These are phyloP conservation scores for Yamadazyma tumulicola DNA, from an alignment of 805 yeast genomes.

Conservation along the genomic window DNA sequence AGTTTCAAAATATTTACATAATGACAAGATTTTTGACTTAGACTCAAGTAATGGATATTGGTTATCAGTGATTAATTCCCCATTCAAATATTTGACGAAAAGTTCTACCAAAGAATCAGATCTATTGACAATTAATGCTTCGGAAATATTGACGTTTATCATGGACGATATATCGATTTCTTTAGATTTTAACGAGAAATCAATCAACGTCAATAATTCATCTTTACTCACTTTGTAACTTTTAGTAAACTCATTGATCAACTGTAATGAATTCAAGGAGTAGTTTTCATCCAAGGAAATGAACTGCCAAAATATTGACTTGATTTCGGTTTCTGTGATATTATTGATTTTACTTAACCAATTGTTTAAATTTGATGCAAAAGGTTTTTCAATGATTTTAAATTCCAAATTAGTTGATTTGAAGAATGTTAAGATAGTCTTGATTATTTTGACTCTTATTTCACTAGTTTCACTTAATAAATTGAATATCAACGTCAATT, in stretches of 20 bases:
- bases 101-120: constrained; percentile 24
- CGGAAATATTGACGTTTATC: constrained; percentile 38
- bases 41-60: constrained; percentile 13
- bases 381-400: constrained; percentile 28
- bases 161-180: constrained; percentile 40
- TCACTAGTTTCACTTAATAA: constrained; percentile 32
- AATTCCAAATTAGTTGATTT: constrained; percentile 28
- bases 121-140: constrained; percentile 25
- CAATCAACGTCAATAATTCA: constrained; percentile 24
- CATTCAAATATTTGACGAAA: constrained; percentile 33
- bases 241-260: constrained; percentile 34
- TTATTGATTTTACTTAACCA: constrained; percentile 32
- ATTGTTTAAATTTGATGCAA: constrained; percentile 32
- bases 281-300: constrained; percentile 30
- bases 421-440: constrained; percentile 30
- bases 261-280: constrained; percentile 28
- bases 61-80: constrained; percentile 26
- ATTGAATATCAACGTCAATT: constrained; percentile 40
- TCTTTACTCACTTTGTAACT: constrained; percentile 24
- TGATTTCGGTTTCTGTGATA: constrained; percentile 27
- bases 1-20: constrained; percentile 35
- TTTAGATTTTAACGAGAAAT: constrained; percentile 34
- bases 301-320: constrained; percentile 34
- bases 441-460: constrained; percentile 28
- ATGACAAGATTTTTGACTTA: constrained; percentile 39